Conservation (phyloP, 495 filamentous ascomycete species). For the Hapsidospora chrysogenum region DNA sequence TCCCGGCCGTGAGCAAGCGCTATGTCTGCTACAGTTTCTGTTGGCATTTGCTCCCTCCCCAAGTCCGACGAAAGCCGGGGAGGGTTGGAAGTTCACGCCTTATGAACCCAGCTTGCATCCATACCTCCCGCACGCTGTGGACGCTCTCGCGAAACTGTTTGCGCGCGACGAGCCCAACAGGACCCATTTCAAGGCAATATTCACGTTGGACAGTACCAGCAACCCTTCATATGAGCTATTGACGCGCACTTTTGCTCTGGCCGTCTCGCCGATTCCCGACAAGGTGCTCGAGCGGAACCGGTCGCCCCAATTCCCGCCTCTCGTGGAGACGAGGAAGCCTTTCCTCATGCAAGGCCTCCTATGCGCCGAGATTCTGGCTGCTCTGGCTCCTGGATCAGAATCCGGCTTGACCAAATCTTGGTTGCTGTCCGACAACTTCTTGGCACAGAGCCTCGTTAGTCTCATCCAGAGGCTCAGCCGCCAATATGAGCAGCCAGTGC, state of each 20-base stretch:
- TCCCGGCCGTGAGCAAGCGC: conserved; percentile 74
- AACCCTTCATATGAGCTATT: conserved; percentile 61
- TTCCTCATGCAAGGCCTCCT: conserved; percentile 82
- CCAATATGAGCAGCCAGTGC: conserved; percentile 29
- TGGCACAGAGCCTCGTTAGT: conserved; percentile 59
- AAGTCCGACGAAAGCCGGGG: conserved; percentile 31
- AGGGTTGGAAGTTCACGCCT: conserved; percentile 47
- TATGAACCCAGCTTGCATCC: conserved; percentile 70
- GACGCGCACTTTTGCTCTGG: conserved; percentile 75
- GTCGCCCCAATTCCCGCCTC: conserved; percentile 30
- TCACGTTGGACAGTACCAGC: conserved; percentile 47
- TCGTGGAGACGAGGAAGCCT: conserved; percentile 68
- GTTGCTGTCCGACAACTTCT: conserved; percentile 74
- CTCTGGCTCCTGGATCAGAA: conserved; percentile 56
- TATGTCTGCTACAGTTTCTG: conserved; percentile 75
- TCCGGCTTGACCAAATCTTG: conserved; percentile 56
- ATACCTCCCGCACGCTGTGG: conserved; percentile 78
- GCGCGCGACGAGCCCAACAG: conserved; percentile 90
- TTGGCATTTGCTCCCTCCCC: conserved; percentile 75
- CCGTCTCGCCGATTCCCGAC: conserved; percentile 71
- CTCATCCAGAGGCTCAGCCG: conserved; percentile 54
- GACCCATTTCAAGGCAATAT: conserved; percentile 62
- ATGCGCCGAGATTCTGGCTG: conserved; percentile 74
- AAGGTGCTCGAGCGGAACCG: conserved; percentile 23
- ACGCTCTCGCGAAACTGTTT: conserved; percentile 79